A percentile compares a stretch with the other conserved stretches of the same genome.
Conservation (phyloP, 2,329 filamentous ascomycete species). For the Xylariomycetidae sp. region DNA sequence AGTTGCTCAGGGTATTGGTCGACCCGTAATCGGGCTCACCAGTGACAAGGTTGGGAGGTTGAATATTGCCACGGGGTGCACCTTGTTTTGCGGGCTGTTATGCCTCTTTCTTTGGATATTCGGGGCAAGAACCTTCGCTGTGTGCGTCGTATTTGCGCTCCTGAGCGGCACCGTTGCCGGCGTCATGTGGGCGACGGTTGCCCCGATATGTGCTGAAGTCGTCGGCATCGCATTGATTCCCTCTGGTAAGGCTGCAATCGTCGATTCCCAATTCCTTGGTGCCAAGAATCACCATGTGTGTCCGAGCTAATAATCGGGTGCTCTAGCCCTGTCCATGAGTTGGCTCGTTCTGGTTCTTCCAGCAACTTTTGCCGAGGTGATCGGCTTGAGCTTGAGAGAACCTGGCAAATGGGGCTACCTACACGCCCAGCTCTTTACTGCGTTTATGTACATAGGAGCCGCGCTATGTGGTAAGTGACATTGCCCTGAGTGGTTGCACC, state of each 20-base stretch:
- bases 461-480: slow-evolving; percentile 38
- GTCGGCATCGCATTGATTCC: slow-evolving; percentile 65
- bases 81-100: slow-evolving; percentile 57
- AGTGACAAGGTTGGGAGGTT: slow-evolving; percentile 65
- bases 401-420: slow-evolving; percentile 40
- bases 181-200: slow-evolving; percentile 64
- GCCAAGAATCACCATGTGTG: too few species aligned
- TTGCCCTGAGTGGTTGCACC: too few species aligned
- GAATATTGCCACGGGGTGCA: slow-evolving; percentile 64
- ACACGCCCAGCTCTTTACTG: slow-evolving; percentile 52
- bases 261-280: too few species aligned
- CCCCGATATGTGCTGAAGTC: slow-evolving; percentile 66
- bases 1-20: slow-evolving; percentile 59
- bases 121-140: slow-evolving; percentile 55
- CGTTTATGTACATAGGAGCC: slow-evolving; percentile 53
- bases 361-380: slow-evolving; percentile 61
- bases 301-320: too few species aligned
- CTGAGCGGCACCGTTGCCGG: slow-evolving; percentile 62
- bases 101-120: slow-evolving; percentile 69
- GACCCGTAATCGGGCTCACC: slow-evolving; percentile 66
- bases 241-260: slow-evolving; percentile 43
- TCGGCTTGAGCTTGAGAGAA: slow-evolving; percentile 51
- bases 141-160: slow-evolving; percentile 65
- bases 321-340: slow-evolving; percentile 57
- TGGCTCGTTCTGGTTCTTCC: slow-evolving; percentile 69